phyloP scores from a whole-genome alignment of 2,329 filamentous ascomycete species.

The Botrytis squamosa region DNA sequence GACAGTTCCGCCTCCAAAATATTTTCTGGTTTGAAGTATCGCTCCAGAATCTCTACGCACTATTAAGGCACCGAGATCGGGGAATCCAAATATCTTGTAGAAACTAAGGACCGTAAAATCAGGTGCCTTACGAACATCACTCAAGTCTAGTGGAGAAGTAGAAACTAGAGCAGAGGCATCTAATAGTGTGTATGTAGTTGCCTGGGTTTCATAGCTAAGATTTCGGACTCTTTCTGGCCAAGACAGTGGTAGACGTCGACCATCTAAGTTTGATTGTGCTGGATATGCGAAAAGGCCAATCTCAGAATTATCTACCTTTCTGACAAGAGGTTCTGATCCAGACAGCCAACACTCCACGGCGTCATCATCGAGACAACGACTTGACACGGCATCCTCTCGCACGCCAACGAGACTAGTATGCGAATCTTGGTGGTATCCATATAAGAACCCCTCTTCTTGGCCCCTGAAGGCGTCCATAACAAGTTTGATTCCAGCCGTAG shows the following conservation, averaged over 20 bases:
- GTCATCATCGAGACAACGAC: slow-evolving; percentile 64
- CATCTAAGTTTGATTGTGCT: slow-evolving; percentile 55
- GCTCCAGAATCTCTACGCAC: slow-evolving; percentile 69
- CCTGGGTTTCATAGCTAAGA: slow-evolving; percentile 30
- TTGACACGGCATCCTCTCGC: slow-evolving; percentile 65
- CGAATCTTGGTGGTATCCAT: slow-evolving; percentile 77
- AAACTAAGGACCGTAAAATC: slow-evolving; percentile 88
- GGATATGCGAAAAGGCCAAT: slow-evolving; percentile 67
- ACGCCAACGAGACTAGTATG: slow-evolving; percentile 88
- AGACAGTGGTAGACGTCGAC: slow-evolving; percentile 66
- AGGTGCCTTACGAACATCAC: slow-evolving; percentile 59
- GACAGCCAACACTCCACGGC: slow-evolving; percentile 66
- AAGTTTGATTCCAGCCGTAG: slow-evolving; percentile 86
- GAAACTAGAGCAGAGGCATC: slow-evolving; percentile 82
- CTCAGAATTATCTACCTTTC: slow-evolving; percentile 29
- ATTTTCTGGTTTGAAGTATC: slow-evolving; percentile 65
- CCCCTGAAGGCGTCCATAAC: slow-evolving; percentile 76
- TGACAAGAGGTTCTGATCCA: slow-evolving; percentile 39
- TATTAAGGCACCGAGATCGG: slow-evolving; percentile 82
- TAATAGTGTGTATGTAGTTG: slow-evolving; percentile 62
- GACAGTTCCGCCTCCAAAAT: slow-evolving; percentile 94
- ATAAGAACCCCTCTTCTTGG: slow-evolving; percentile 69
- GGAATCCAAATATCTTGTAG: slow-evolving; percentile 98
- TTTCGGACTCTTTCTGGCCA: slow-evolving; percentile 60
- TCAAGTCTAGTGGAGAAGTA: slow-evolving; percentile 73